Evolutionary conservation across 1,139 yeast species (phyloP), one percentile per base, ranked within the genome.

Genomic region (Candida sp.): DNA sequence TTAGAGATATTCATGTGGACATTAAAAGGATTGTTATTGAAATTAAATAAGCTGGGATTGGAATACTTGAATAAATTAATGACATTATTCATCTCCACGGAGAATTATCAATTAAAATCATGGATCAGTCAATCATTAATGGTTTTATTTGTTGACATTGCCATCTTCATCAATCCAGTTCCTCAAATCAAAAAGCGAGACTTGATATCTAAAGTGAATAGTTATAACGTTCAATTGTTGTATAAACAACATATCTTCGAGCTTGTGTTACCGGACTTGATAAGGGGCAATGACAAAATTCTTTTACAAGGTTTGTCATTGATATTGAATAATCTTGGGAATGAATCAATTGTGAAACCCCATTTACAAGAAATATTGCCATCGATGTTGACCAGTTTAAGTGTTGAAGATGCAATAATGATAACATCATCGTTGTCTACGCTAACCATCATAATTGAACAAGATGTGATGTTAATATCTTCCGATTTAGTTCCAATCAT

Each of bases 181-280:
- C 58, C 45, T 53, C 59, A 32, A 52, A 57, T 36, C 56, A 59
- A 33, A 42, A 54, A 34, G 8, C 52, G 50, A 23, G 58, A 61
- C 40, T 50, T 74, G 36, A 81, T 79, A 34, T 71, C 78, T 2
- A 73, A 74, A 35, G 79, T 78, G 15, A 61, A 74, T 50, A 80
- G 81, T 48, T 70, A 84, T 45, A 78, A 82, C 47, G 78, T 85
- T 22, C 76, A 86, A 45, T 61, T 78, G 37, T 70, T 93, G 27
- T 87, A 85, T 69, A 89, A 88, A 58, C 98, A 93, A 57, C 82
- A 83, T 50, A 71, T 87, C 21, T 88, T 88, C 61, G 79, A 79
- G 45, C 66, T 71, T 7, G 67, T 82, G 3, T 68, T 83, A 21
- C 82, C 82, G 1, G 63, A 60, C n/a, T 56, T 84, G 35, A 70